Conservation (phyloP, 2,329 filamentous ascomycete species). For the Sporothrix globosa region DNA sequence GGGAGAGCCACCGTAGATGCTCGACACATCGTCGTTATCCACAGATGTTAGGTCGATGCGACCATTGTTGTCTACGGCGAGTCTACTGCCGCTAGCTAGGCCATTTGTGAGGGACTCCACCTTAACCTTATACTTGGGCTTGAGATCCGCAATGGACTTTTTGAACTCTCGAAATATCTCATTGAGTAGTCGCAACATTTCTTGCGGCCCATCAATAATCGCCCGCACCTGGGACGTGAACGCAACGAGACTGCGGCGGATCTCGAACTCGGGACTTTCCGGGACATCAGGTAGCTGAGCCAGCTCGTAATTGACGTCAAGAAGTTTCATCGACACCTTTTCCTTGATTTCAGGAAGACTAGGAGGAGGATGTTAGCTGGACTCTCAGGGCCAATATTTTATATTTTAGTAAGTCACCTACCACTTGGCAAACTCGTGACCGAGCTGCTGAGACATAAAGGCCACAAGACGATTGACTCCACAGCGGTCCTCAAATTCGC, state of each 20-base stretch:
- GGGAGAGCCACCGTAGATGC: conserved; percentile 32
- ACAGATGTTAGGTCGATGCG: conserved; percentile 43
- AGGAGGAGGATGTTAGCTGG: background rate
- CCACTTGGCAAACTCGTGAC: conserved; percentile 58
- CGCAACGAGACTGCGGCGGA: conserved; percentile 61
- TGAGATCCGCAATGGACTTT: conserved; percentile 50
- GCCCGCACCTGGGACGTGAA: conserved; percentile 60
- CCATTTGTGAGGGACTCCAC: conserved; percentile 13
- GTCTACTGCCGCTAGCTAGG: background rate
- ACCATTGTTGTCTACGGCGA: background rate
- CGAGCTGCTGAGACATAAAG: conserved; percentile 58
- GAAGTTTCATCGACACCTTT: conserved; percentile 56
- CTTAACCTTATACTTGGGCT: conserved; percentile 52
- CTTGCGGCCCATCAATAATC: conserved; percentile 52
- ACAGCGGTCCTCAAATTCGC: conserved; percentile 52
- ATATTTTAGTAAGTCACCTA: conserved; percentile 38
- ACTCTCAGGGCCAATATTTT: background rate
- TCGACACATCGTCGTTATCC: conserved; percentile 46
- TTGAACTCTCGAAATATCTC: conserved; percentile 57
- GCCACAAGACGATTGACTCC: conserved; percentile 58
- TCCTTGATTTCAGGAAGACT: conserved; percentile 49
- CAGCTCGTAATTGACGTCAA: conserved; percentile 59
- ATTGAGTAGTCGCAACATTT: conserved; percentile 52
- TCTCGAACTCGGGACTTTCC: conserved; percentile 65
- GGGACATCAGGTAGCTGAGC: conserved; percentile 67